Conservation (phyloP, 2,329 filamentous ascomycete genomes). For the Phoma sp. region DNA sequence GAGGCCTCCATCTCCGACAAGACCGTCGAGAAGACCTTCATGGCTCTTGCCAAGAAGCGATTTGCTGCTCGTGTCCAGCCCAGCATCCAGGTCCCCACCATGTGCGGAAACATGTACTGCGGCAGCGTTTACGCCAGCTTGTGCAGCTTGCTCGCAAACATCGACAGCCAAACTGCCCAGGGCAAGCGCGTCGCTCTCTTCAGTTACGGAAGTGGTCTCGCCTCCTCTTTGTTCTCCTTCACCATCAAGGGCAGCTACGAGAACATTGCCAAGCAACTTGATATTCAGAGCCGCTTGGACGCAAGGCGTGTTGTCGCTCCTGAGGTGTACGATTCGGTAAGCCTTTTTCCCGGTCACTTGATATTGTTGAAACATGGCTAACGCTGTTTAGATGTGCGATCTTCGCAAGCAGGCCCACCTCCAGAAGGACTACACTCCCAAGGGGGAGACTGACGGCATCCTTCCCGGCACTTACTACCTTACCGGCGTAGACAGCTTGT, state of each 20-base stretch:
- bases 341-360: constrained; percentile 21
- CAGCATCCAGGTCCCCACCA: constrained; percentile 57
- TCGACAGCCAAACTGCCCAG: constrained; percentile 53
- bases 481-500: constrained; percentile 58
- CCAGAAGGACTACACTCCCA: constrained; percentile 57
- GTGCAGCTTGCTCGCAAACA: constrained; percentile 55
- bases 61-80: constrained; percentile 58
- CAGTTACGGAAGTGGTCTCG: constrained; percentile 60
- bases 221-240: constrained; percentile 59
- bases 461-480: constrained; percentile 60
- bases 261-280: constrained; percentile 56
- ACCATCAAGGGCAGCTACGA: constrained; percentile 55
- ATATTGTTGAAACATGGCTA: constrained; percentile 31
- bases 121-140: constrained; percentile 60
- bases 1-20: constrained; percentile 58
- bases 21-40: constrained; percentile 61
- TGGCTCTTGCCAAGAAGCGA: constrained; percentile 59
- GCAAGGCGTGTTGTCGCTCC: constrained; percentile 54
- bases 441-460: constrained; percentile 53
- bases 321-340: constrained; percentile 57
- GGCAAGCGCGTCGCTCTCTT: constrained; percentile 60
- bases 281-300: constrained; percentile 55
- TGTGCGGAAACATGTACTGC: constrained; percentile 64
- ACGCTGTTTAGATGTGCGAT: constrained; percentile 56
- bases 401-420: constrained; percentile 59